Evolutionary conservation across 208 protist genomes (phyloP), one percentile per base, ranked within the genome.

Genomic region (Lotmaria passim): DNA sequence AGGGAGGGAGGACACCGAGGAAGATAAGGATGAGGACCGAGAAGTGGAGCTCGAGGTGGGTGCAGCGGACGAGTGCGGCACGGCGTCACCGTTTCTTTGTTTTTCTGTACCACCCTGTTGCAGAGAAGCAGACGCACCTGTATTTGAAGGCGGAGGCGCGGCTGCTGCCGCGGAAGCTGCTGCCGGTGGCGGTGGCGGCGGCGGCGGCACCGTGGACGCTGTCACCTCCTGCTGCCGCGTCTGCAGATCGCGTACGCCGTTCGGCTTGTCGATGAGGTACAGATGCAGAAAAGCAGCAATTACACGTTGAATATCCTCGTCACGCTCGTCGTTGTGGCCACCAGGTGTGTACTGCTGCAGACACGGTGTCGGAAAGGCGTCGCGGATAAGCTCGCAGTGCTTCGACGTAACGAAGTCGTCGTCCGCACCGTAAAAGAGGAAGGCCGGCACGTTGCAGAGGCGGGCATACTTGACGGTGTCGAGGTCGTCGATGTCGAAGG

Each of bases 401-500:
- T 83, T 55, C 21, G 81, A 78, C 10, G 67, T 57, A 14, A 99
- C 93, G 83, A 99, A 98, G 56, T 92, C 81, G 64, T 99, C 97
- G 12, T 92, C 82, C 30, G 83, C 60, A 33, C 91, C 95, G 81
- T 99, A 95, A 41, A 93, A 91, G 60, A 99, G 87, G 23, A 99
- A 69, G 0, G 83, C 75, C 0, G 96, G 96, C 28, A 97, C 92
- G 53, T 50, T 48, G 72, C 93, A 98, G 21, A 85, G 58, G 3
- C 55, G 38, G n/a, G 91, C 93, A 55, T 93, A 95, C 79, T 96
- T 87, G 14, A 93, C 53, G 1, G 92, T 83, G 79, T 97, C 69
- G 51, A 97, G 81, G 60, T 94, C 89, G 62, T 98, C 83, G 31
- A 98, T 98, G 68, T 98, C 94, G 81, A 98, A 98, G 21, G 83